Base-by-base conservation (phyloP, 164 flowering plant genomes). In the Magnolia officinalis region DNA sequence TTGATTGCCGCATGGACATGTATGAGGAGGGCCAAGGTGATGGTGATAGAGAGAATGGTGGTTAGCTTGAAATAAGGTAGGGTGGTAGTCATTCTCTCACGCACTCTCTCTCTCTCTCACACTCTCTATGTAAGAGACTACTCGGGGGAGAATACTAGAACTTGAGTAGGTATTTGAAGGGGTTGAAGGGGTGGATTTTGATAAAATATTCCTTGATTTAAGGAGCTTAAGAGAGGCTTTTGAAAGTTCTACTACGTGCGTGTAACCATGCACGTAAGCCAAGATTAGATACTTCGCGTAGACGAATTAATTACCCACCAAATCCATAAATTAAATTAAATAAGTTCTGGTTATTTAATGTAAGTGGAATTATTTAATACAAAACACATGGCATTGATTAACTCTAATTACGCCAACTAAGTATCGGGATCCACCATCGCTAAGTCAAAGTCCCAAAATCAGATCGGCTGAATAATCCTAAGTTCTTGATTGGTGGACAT, bases 1-100 rank as follows among this genome's bases (percentile, higher is more conserved):
- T 26, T 10, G 4, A 24, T 31, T 11, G 66, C 72, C 8, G 70
- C 45, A 14, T 23, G 76, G 11, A 74, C 26, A 63, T 72, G 65
- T 71, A 67, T 20, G 16, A 82, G 63, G 31, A 79, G n/a, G n/a
- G 71, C 65, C 8, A 76, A 70, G n/a, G 76, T n/a, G 21, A 76
- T 14, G 70, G 29, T 11, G 37, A 81, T 9, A 50, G 79, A 80
- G 77, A 80, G 75, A 78, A 80, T 75, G 77, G 72, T 65, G 11
- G 63, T 58, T 20, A 26, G 76, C 10, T 74, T 78, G 51, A 76
- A 45, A 37, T 74, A 26, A 24, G 61, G 61, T 11, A 63, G 68
- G 6, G 66, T 37, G 69, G 20, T 29, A 29, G 78, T 72, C 84
- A 77, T 77, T 82, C 49, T 77, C 72, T 74, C 72, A 74, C 4